These are phyloP conservation scores for Yamadazyma triangularis DNA, from an alignment of 1,139 yeast genomes.

Conservation along the genomic window DNA sequence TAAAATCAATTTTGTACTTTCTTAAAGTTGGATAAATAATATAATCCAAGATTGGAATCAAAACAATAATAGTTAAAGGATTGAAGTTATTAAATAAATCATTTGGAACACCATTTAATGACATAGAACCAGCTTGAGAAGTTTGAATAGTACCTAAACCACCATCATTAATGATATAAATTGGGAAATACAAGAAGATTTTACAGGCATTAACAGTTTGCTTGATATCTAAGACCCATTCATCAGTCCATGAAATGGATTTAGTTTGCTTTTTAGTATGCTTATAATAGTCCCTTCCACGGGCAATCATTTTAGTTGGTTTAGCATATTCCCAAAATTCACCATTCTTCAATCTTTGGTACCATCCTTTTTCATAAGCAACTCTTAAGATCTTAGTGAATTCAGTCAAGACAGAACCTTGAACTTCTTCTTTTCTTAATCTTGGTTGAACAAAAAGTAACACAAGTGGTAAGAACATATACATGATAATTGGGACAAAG, in stretches of 20 bases:
- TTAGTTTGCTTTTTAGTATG: conserved; percentile 17
- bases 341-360: conserved; percentile 29
- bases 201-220: conserved; percentile 58
- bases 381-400: conserved; percentile 36
- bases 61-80: conserved; percentile 59
- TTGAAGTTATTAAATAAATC: conserved; percentile 67
- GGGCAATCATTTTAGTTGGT: conserved; percentile 43
- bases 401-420: conserved; percentile 47
- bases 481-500: conserved; percentile 51
- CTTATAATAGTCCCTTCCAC: conserved; percentile 33
- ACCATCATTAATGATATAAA: conserved; percentile 61
- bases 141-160: conserved; percentile 62
- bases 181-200: conserved; percentile 57
- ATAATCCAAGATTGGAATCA: conserved; percentile 61
- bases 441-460: conserved; percentile 33
- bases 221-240: conserved; percentile 58
- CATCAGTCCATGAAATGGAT: conserved; percentile 45
- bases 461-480: conserved; percentile 44
- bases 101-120: conserved; percentile 64
- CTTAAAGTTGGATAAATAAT: conserved; percentile 57
- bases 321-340: conserved; percentile 53
- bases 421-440: conserved; percentile 35
- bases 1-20: conserved; percentile 35
- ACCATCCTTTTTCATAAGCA: conserved; percentile 37
- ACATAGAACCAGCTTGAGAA: conserved; percentile 65